Evolutionary conservation across 1,139 yeast genomes (phyloP), one percentile per base, ranked within the genome.

Genomic region (Pichia sp.): DNA sequence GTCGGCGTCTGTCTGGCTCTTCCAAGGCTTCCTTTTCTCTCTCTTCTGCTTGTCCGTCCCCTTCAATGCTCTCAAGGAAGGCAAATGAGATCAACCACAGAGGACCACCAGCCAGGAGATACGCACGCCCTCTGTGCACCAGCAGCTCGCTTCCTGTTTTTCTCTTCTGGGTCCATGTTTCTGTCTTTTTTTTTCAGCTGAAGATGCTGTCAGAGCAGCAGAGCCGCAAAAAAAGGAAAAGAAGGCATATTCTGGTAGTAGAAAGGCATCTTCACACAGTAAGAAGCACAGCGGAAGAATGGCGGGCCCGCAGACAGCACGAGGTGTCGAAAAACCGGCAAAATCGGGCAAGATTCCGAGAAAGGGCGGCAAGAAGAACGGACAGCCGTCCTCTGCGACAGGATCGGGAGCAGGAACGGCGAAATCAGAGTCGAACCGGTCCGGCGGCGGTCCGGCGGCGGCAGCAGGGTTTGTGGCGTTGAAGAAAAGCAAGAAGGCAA

Each of bases 401-500:
- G 29, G 7, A 26, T 26, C 7, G 29, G 40, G 8, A 29, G 34
- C 19, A 34, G 15, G 40, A 4, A 32, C n/a, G 29, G 26, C 42
- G 26, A 48, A n/a, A 29, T 38, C 51, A 7, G 41, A 49, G 10
- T 49, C 51, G 7, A 38, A 36, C 3, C 36, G 48, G 15, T 15
- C 50, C 16, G 38, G 15, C 13, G 11, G 19, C 6, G 8, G 8
- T 3, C n/a, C 41, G 19, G 15, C 41, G 16, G 15, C 43, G 6
- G 13, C 19, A 2, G 45, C 38, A 3, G 15, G 23, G 1, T 47
- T 47, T 47, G 51, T 54, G 7, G 23, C 54, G 13, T 32, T 23
- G 19, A 53, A 52, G 30, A 56, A 47, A 19, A 54, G 51, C 36
- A 58, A 53, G 47, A 60, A 55, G 45, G 57, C 53, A 4, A 58